Evolutionary conservation across 495 filamentous ascomycete species (phyloP), one percentile per base, ranked within the genome.

Genomic region (Aspergillus bridgeri): DNA sequence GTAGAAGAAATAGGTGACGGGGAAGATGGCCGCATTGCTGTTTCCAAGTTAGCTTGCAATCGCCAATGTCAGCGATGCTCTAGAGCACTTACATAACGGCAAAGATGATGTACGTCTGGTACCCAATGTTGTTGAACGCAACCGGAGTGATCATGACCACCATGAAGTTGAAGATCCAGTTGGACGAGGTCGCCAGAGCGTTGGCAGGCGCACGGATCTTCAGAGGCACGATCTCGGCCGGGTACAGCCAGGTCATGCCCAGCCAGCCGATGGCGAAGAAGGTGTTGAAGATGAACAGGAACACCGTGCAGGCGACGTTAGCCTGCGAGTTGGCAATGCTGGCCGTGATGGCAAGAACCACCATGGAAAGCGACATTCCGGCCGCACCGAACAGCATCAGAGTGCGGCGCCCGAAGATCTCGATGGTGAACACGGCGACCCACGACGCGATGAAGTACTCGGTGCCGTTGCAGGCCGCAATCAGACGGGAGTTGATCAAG

Each of bases 231-330:
- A 91, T 86, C 64, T 90, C 88, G 54, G 86, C 88, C 1, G 85
- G 83, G 65, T 91, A 91, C 21, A 91, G 73, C 86, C 79, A 88
- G 52, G 85, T 86, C 85, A 90, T 90, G 25, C 86, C 87, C 20
- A 90, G 77, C 88, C 87, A 90, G 17, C 87, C 88, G 56, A 89
- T 73, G 5, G 86, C 87, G 62, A 90, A 91, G 75, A 90, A 90
- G 1, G 85, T 86, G 66, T 87, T 87, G 77, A 89, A 90, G 21
- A 89, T 74, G 68, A 91, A 91, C 25, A 89, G 69, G 65, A 91
- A 87, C 6, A 84, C 77, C 0, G 80, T 76, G 15, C 81, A 81
- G 3, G 75, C 80, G 19, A 81, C 75, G 49, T 68, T 72, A 43
- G 82, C 61, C 13, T 60, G 58, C n/a, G 58, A 44, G 11, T 60